Conservation (phyloP, 768 basidiomycete genomes). For the Phanerochaete sordida region DNA sequence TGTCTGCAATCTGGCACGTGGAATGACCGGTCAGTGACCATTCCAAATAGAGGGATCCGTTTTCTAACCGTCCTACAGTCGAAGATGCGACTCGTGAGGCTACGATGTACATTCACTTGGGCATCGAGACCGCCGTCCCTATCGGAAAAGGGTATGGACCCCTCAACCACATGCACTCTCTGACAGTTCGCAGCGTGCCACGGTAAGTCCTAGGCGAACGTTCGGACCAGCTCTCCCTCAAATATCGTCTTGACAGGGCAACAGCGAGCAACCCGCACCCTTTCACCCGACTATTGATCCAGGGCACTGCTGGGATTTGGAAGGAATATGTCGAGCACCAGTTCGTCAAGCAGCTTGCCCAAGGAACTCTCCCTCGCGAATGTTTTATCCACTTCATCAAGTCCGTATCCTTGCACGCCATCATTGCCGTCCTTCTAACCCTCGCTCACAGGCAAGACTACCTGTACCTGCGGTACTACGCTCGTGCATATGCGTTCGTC, state of each 20-base stretch:
- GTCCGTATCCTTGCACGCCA: slow-evolving; percentile 34
- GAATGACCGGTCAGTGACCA: slow-evolving; percentile 36
- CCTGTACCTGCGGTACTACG: slow-evolving; percentile 78
- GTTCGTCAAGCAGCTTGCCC: slow-evolving; percentile 74
- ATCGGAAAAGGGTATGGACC: slow-evolving; percentile 82
- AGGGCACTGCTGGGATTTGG: slow-evolving; percentile 55
- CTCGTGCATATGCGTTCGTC: slow-evolving; percentile 70
- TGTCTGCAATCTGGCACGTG: slow-evolving; percentile 59
- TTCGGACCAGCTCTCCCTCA: background rate
- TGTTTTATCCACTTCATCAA: slow-evolving; percentile 83
- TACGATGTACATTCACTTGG: slow-evolving; percentile 67
- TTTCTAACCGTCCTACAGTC: slow-evolving; percentile 33
- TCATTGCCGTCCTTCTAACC: background rate
- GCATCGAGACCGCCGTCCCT: slow-evolving; percentile 62
- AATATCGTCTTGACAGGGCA: slow-evolving; percentile 39
- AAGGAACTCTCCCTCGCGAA: slow-evolving; percentile 62
- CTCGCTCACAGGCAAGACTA: slow-evolving; percentile 70
- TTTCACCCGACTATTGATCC: slow-evolving; percentile 61
- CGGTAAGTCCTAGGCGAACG: slow-evolving; percentile 39
- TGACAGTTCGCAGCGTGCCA: slow-evolving; percentile 45
- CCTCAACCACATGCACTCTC: slow-evolving; percentile 78
- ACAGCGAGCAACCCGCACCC: slow-evolving; percentile 63
- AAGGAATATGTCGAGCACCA: slow-evolving; percentile 77
- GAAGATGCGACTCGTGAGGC: slow-evolving; percentile 57
- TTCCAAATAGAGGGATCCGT: background rate